Conservation (phyloP, 179 eudicot genomes). For the Amaranthus tricolor region DNA sequence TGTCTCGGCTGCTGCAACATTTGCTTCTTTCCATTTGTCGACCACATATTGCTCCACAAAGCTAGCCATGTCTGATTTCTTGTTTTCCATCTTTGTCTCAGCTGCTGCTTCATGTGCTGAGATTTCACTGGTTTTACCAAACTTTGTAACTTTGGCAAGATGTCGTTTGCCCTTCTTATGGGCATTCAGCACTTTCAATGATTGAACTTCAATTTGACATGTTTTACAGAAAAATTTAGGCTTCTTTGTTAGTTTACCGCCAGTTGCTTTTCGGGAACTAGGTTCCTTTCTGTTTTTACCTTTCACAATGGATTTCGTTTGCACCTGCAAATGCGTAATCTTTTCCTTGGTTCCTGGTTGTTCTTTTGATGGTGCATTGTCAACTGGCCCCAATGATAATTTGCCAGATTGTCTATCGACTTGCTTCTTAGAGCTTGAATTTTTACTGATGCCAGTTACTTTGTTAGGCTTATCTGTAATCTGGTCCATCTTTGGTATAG, state of each 20-base stretch:
- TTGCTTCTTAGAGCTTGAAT: slow-evolving; percentile 1
- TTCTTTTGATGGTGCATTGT: neutral
- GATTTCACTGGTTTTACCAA: slow-evolving; percentile 6
- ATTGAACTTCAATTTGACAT: slow-evolving; percentile 39
- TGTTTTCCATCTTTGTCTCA: slow-evolving; percentile 8
- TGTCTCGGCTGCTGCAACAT: no score
- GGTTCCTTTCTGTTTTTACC: slow-evolving; percentile 7
- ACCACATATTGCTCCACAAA: no score
- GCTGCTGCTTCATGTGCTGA: neutral
- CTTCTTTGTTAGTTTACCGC: slow-evolving; percentile 15
- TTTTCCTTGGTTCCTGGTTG: neutral
- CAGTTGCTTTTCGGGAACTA: slow-evolving; percentile 2
- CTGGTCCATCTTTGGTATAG: slow-evolving; percentile 31
- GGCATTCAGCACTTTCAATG: slow-evolving; percentile 34
- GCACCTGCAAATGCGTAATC: no score
- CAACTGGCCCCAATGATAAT: slow-evolving; percentile 7
- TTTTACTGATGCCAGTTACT: neutral
- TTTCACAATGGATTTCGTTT: slow-evolving; percentile 1
- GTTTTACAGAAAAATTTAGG: slow-evolving; percentile 42
- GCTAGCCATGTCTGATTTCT: neutral
- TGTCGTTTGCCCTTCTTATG: slow-evolving; percentile 61
- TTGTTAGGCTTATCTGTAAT: slow-evolving; percentile 18
- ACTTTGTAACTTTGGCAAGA: slow-evolving; percentile 19
- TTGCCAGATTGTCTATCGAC: slow-evolving; percentile 13
- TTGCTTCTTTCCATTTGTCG: no score